These are phyloP conservation scores for Boletus rubroflammeus DNA, from an alignment of 768 basidiomycete genomes.

Conservation along the genomic window DNA sequence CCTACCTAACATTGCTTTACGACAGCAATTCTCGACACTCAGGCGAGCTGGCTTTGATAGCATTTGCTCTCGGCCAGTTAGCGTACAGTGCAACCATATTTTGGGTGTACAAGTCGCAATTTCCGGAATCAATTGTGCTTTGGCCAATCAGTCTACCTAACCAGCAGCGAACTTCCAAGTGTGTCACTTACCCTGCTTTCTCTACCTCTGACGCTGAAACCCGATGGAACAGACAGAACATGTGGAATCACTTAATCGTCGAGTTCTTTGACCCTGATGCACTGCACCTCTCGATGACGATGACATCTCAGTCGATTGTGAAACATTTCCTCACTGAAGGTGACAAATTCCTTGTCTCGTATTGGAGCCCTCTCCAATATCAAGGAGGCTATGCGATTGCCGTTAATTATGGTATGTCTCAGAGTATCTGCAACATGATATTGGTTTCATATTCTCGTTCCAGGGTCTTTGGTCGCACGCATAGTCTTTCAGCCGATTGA, in stretches of 20 bases:
- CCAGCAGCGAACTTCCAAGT: slow-evolving; percentile 18
- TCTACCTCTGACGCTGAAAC: not conserved
- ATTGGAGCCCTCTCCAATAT: slow-evolving; percentile 77
- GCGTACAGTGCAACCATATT: slow-evolving; percentile 63
- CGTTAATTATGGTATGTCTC: slow-evolving; percentile 80
- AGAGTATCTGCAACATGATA: not conserved
- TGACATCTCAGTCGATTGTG: slow-evolving; percentile 85
- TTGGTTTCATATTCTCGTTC: slow-evolving; percentile 1
- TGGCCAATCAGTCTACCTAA: slow-evolving; percentile 30
- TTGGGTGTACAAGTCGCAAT: slow-evolving; percentile 48
- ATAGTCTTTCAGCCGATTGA: slow-evolving; percentile 95
- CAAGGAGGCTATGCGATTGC: slow-evolving; percentile 96
- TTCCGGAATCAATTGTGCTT: slow-evolving; percentile 34
- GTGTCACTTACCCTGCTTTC: slow-evolving; percentile 3
- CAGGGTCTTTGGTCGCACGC: slow-evolving; percentile 89
- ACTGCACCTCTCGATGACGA: slow-evolving; percentile 66
- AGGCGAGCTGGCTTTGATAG: slow-evolving; percentile 60
- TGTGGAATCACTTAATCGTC: slow-evolving; percentile 6
- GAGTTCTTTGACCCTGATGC: slow-evolving; percentile 44
- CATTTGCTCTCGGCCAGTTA: slow-evolving; percentile 85
- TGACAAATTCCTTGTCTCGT: slow-evolving; percentile 86
- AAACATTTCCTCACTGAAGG: slow-evolving; percentile 97
- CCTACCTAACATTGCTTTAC: slow-evolving; percentile 61
- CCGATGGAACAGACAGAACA: not conserved
- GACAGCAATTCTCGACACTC: slow-evolving; percentile 34